These are phyloP conservation scores for Thozetella sp. DNA, from an alignment of 495 filamentous ascomycete genomes.

Conservation along the genomic window DNA sequence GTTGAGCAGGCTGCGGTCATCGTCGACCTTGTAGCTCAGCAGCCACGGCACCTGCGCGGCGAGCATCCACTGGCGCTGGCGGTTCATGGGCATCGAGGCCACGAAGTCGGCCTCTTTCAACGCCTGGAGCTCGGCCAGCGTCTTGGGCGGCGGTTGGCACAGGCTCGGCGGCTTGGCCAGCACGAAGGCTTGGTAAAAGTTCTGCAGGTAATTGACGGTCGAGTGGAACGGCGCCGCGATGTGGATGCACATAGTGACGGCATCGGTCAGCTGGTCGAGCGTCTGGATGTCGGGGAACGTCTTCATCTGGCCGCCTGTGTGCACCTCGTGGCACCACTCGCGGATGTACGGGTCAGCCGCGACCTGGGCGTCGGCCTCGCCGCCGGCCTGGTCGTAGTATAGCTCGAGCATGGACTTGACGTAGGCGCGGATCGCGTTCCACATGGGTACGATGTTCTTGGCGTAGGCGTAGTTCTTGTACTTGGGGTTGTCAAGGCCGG, in stretches of 20 bases:
- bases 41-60: conserved; percentile 43
- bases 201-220: conserved; percentile 51
- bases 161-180: conserved; percentile 43
- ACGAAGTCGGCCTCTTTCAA: conserved; percentile 37
- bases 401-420: conserved; percentile 28
- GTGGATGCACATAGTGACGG: conserved; percentile 64
- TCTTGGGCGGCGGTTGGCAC: conserved; percentile 28
- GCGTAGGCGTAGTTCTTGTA: conserved; percentile 52
- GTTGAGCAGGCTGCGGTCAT: conserved; percentile 34
- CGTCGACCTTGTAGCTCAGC: conserved; percentile 40
- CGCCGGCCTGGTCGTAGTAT: conserved; percentile 9
- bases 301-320: conserved; percentile 25
- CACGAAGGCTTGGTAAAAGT: conserved; percentile 50
- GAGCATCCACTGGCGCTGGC: conserved; percentile 40
- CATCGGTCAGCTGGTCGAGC: conserved; percentile 80
- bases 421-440: conserved; percentile 36
- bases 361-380: conserved; percentile 22
- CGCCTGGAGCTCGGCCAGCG: conserved; percentile 18
- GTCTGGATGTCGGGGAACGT: conserved; percentile 73
- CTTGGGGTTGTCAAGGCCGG: conserved; percentile 28
- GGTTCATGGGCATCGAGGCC: conserved; percentile 39
- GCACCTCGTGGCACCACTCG: conserved; percentile 38
- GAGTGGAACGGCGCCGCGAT: conserved; percentile 50
- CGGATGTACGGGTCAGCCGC: conserved; percentile 28
- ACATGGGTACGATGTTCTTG: conserved; percentile 40